Percentiles rank a stretch among this genome's conserved stretches.
Conservation (phyloP, 768 basidiomycete genomes). For the Leucocoprinus sp. region DNA sequence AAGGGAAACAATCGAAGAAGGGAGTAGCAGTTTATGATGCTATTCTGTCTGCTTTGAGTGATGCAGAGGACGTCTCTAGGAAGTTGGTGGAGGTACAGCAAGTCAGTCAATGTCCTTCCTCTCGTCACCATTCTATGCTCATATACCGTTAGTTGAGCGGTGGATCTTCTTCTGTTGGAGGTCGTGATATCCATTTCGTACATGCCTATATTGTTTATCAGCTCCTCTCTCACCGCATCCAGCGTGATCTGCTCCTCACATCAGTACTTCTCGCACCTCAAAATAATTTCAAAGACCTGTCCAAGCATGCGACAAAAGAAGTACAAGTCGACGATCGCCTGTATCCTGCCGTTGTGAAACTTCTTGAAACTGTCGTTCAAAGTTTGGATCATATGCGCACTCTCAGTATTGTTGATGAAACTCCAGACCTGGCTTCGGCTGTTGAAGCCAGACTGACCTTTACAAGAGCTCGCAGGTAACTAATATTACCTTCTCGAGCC, state of each 20-base stretch:
- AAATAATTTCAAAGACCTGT: constrained; percentile 20
- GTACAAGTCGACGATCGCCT: constrained; percentile 60
- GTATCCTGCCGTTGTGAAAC: constrained; percentile 84
- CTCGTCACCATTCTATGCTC: neutral
- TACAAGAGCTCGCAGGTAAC: constrained; percentile 65
- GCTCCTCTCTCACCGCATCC: constrained; percentile 77
- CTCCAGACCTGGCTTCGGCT: constrained; percentile 69
- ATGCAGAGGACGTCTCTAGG: constrained; percentile 80
- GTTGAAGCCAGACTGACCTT: constrained; percentile 71
- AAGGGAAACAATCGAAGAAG: constrained; percentile 46
- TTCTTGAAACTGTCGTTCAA: constrained; percentile 80
- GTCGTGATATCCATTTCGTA: constrained; percentile 74
- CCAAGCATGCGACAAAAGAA: constrained; percentile 19
- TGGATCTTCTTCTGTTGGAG: constrained; percentile 33
- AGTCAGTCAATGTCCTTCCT: constrained; percentile 28
- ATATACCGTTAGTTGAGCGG: constrained; percentile 17
- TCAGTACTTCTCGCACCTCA: constrained; percentile 50
- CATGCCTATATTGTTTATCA: constrained; percentile 86
- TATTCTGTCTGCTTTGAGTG: constrained; percentile 75
- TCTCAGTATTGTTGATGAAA: constrained; percentile 82
- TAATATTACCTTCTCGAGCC: constrained; percentile 12
- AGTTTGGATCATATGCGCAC: constrained; percentile 78
- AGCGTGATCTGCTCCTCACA: constrained; percentile 80
- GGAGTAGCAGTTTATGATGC: constrained; percentile 84
- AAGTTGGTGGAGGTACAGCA: constrained; percentile 81